A percentile compares a stretch with the other conserved stretches of the same genome.
Evolutionary conservation across 2,329 filamentous ascomycete species (phyloP).

Genomic region (Colletotrichum noveboracense): DNA sequence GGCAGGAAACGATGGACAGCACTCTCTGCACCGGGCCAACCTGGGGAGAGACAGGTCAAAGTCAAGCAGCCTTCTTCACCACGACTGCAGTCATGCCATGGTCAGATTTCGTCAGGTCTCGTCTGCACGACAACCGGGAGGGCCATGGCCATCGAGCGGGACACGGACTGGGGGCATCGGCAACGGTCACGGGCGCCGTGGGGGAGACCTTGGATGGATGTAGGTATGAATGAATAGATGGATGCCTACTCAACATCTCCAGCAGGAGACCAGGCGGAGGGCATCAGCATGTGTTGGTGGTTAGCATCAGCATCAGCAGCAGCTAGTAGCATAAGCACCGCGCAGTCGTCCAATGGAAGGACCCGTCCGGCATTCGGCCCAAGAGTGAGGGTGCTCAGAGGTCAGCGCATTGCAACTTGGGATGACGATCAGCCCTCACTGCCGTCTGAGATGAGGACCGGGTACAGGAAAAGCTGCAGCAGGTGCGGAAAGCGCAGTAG

Average conservation of each 20-base stretch:
- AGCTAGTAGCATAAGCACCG: background rate
- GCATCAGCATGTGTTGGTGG: background rate
- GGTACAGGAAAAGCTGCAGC: conserved; percentile 2
- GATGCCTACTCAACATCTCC: background rate
- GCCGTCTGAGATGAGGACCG: conserved; percentile 10
- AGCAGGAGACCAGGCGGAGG: background rate
- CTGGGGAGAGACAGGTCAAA: background rate
- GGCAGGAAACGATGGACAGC: background rate
- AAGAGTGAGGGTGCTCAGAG: background rate
- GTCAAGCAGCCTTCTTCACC: background rate
- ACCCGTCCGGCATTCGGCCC: background rate
- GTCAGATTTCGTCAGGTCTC: background rate
- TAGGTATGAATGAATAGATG: background rate
- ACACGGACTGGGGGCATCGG: background rate
- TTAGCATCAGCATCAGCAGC: background rate
- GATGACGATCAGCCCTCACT: background rate
- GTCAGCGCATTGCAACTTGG: background rate
- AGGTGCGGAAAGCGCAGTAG: background rate
- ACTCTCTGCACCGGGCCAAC: background rate
- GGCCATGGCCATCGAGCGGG: background rate
- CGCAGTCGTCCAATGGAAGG: background rate
- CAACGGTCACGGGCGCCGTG: background rate
- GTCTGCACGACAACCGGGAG: background rate
- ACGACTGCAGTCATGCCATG: background rate
- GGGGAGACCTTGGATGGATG: background rate